Conservation (phyloP, 495 filamentous ascomycete species). For the Neurospora tetrasperma region DNA sequence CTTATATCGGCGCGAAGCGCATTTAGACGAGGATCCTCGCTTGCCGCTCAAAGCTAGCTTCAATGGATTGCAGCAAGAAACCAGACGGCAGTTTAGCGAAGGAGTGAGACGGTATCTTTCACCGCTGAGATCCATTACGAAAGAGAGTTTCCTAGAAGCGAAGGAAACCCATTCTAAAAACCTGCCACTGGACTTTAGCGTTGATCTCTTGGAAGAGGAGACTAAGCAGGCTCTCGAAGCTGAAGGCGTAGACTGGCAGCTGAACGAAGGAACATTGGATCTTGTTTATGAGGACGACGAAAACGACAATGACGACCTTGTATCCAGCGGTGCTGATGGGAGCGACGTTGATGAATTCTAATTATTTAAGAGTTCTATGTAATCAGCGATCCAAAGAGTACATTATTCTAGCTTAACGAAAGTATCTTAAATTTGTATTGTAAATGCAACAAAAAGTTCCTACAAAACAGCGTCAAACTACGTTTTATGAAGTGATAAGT, state of each 20-base stretch:
- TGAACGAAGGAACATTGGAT: neutral
- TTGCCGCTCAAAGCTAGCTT: conserved; percentile 24
- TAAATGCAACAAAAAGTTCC: no score
- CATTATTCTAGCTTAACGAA: neutral
- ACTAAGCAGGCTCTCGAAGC: conserved; percentile 8
- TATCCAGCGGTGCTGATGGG: neutral
- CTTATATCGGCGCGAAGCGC: conserved; percentile 29
- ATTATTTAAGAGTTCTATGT: neutral
- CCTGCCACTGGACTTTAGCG: conserved; percentile 15
- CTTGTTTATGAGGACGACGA: neutral
- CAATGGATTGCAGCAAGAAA: conserved; percentile 19
- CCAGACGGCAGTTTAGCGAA: neutral
- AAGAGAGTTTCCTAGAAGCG: neutral
- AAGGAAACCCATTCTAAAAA: conserved; percentile 15
- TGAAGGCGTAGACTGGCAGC: conserved; percentile 8
- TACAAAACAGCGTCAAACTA: no score
- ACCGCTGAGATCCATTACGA: conserved; percentile 3
- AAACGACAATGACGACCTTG: neutral
- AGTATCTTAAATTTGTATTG: neutral
- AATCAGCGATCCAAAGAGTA: neutral
- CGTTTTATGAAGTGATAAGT: no score
- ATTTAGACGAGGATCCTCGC: conserved; percentile 23
- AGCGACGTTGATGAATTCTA: neutral
- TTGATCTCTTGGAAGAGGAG: conserved; percentile 9
- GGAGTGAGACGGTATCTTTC: conserved; percentile 2